phyloP scores from a whole-genome alignment of 208 protist genomes.

The Angomonas deanei region DNA sequence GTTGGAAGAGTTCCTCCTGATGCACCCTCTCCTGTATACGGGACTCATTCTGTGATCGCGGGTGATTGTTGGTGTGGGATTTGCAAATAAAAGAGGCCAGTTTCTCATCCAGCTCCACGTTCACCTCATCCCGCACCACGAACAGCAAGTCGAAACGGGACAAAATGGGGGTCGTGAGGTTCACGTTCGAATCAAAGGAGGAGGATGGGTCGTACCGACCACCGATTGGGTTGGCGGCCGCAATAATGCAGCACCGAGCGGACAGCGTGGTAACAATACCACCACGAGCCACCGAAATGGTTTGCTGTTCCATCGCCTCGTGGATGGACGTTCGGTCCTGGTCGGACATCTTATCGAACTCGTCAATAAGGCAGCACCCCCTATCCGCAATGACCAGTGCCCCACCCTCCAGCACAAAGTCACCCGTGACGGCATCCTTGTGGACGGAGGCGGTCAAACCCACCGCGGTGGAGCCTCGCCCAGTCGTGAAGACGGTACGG shows the following conservation, averaged over 20 bases:
- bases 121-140: conserved; percentile 95
- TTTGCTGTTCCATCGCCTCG: conserved; percentile 99
- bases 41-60: conserved; percentile 63
- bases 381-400: conserved; percentile 99
- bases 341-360: conserved; percentile 99
- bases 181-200: conserved; percentile 96
- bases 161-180: conserved; percentile 98
- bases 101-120: conserved; percentile 92
- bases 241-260: conserved; percentile 95
- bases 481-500: conserved; percentile 98
- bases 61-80: conserved; percentile 93
- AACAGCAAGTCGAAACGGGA: conserved; percentile 97
- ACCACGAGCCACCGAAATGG: conserved; percentile 99
- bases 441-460: conserved; percentile 98
- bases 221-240: conserved; percentile 98
- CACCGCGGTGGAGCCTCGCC: conserved; percentile 97
- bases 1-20: conserved; percentile 50
- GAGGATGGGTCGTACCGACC: conserved; percentile 96
- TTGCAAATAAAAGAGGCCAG: conserved; percentile 96
- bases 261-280: conserved; percentile 99
- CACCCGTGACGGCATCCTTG: conserved; percentile 95
- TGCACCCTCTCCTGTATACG: conserved; percentile 37
- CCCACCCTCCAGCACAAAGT: conserved; percentile 99
- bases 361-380: conserved; percentile 99
- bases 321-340: conserved; percentile 97